Conservation (phyloP, 495 filamentous ascomycete genomes). For the Hyphodiscus hymeniophilus region DNA sequence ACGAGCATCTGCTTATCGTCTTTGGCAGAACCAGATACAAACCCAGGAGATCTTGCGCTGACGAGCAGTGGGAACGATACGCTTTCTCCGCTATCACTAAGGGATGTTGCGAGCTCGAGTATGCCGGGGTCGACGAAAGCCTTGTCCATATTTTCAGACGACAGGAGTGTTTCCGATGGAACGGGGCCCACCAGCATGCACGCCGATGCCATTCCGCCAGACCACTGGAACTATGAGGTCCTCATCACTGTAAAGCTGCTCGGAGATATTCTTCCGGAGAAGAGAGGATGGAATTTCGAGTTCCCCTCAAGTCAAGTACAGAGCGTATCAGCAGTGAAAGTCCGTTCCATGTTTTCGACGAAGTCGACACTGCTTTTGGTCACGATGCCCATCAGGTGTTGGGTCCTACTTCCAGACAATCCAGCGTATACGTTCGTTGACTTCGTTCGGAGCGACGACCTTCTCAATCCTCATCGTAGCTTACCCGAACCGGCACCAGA, state of each 20-base stretch:
- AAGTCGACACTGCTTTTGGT: not conserved
- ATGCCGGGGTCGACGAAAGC: not conserved
- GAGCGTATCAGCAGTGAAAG: not conserved
- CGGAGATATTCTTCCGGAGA: not conserved
- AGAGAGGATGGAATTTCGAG: not conserved
- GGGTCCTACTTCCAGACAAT: not conserved
- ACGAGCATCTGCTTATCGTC: not conserved
- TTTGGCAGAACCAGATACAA: not conserved
- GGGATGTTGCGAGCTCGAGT: not conserved
- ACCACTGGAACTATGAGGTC: not conserved
- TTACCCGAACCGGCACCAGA: not conserved
- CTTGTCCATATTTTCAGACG: not conserved
- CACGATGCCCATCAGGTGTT: not conserved
- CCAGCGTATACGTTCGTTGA: not conserved
- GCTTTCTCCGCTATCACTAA: not conserved
- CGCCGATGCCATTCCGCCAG: not conserved
- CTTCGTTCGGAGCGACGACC: not conserved
- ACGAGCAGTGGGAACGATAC: not conserved
- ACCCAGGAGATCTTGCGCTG: not conserved
- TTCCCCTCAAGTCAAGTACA: not conserved
- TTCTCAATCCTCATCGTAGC: not conserved
- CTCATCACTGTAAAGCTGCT: not conserved
- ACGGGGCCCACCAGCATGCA: not conserved
- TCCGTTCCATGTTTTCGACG: not conserved
- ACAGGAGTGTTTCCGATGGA: not conserved